A percentile compares a stretch with the other conserved stretches of the same genome.
Conservation (phyloP, 805 yeast genomes). For the Zygotorulaspora sp. region DNA sequence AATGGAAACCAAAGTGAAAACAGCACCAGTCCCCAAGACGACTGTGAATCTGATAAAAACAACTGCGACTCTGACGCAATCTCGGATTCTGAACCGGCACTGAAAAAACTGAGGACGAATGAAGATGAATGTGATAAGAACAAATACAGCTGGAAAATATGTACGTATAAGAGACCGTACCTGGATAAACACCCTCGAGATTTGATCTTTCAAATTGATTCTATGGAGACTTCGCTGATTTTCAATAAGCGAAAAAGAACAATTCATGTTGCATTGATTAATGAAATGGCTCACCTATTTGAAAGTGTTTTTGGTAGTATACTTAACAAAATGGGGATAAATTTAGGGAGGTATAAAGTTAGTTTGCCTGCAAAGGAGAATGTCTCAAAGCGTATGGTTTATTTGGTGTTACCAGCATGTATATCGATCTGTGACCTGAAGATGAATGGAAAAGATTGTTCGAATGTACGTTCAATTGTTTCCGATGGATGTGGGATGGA, state of each 20-base stretch:
- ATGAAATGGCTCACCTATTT: conserved; percentile 17
- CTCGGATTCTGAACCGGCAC: conserved; percentile 15
- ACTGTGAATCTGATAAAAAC: not conserved
- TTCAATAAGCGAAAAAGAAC: conserved; percentile 31
- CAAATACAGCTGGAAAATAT: conserved; percentile 13
- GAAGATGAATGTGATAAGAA: conserved; percentile 8
- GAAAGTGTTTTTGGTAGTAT: conserved; percentile 15
- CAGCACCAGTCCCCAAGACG: not conserved
- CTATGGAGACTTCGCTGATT: conserved; percentile 30
- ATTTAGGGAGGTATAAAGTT: conserved; percentile 11
- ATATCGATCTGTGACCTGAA: conserved; percentile 17
- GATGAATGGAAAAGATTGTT: conserved; percentile 17
- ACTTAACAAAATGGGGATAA: conserved; percentile 8
- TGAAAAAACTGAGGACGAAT: conserved; percentile 14
- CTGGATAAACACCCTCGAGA: conserved; percentile 39
- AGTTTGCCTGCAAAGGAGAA: conserved; percentile 8
- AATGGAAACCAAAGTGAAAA: not conserved
- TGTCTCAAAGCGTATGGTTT: conserved; percentile 2
- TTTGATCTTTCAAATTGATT: conserved; percentile 41
- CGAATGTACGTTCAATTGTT: conserved; percentile 13
- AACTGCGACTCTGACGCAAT: conserved; percentile 1
- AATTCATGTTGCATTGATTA: conserved; percentile 22
- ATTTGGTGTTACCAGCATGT: conserved; percentile 23
- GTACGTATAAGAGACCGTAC: conserved; percentile 45
- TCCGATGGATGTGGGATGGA: conserved; percentile 14